Evolutionary conservation across 768 basidiomycete species (phyloP), one percentile per base, ranked within the genome.

Genomic region (Pulveroboletus ravenelii): DNA sequence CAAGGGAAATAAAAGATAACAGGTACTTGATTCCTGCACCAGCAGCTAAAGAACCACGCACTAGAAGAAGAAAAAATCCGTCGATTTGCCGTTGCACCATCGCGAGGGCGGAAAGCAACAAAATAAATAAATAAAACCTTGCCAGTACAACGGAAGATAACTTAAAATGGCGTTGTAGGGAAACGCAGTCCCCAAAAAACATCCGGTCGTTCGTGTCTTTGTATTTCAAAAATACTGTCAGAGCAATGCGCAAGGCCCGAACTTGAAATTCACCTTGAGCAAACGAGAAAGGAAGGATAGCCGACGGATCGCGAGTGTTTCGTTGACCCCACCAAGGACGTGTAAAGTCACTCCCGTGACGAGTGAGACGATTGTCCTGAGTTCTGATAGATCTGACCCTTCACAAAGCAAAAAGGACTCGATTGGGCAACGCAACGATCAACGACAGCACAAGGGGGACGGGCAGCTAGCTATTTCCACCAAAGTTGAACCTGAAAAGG

Each of bases 101-200:
- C 23, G 5, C 23, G 23, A 23, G 5, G n/a, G n/a, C n/a, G n/a
- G n/a, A n/a, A n/a, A n/a, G n/a, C n/a, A 23, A 27, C 6, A 8
- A 25, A 27, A 17, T 3, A 5, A 14, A n/a, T 38, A 27, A 10
- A 10, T 15, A 41, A 10, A 32, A 62, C 63, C 63, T 70, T 91
- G 88, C 64, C 75, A 91, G 63, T 85, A 89, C 4, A 90, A 63
- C 0, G 88, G 87, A 23, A 91, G 77, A 61, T 89, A n/a, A n/a
- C n/a, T n/a, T n/a, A 87, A 87, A 2, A 73, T 75, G 10, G 80
- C 47, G 0, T 77, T 83, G 50, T 90, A 85, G 20, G 87, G 63
- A 59, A 89, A 82, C 1, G 72, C 68, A 1, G 76, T 69, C 10
- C 82, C 64, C 13, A 89, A 62, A n/a, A 87, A 62, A 31, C 82